Conservation (phyloP, 2,329 filamentous ascomycete species). For the Epichloe aotearoae region DNA sequence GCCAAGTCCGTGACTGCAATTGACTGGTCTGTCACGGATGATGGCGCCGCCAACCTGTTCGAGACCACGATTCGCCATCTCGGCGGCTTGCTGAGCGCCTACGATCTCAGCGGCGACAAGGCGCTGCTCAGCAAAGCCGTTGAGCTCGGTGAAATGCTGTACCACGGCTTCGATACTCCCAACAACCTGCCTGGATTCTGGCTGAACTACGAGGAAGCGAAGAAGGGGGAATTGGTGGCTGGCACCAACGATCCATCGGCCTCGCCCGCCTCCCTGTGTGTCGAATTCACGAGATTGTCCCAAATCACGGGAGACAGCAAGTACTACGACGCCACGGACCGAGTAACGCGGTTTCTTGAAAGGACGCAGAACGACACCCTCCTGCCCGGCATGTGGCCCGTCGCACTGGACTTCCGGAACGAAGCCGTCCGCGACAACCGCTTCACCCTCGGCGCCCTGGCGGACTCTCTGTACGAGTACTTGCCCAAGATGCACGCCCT, state of each 20-base stretch:
- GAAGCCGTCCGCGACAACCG: conserved; percentile 35
- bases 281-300: conserved; percentile 64
- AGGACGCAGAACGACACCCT: conserved; percentile 52
- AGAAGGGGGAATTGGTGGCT: conserved; percentile 31
- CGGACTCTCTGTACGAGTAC: conserved; percentile 49
- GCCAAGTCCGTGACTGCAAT: conserved; percentile 33
- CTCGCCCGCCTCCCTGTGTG: conserved; percentile 51
- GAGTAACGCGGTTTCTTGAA: conserved; percentile 59
- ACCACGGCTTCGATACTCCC: conserved; percentile 40
- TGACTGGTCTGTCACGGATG: conserved; percentile 35
- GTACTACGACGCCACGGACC: conserved; percentile 65
- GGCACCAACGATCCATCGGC: conserved; percentile 37
- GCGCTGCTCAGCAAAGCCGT: conserved; percentile 34
- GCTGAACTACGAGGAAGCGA: conserved; percentile 30
- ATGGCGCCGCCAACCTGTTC: conserved; percentile 33
- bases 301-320: conserved; percentile 60
- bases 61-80: conserved; percentile 37
- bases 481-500: conserved; percentile 50
- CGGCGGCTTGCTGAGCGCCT: conserved; percentile 36
- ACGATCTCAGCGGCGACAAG: conserved; percentile 33
- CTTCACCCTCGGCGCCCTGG: conserved; percentile 40
- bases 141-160: conserved; percentile 42
- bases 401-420: conserved; percentile 42
- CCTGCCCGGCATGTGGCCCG: conserved; percentile 70
- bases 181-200: conserved; percentile 36